Percentiles rank a stretch among this genome's conserved stretches.
Conservation (phyloP, 345 rosid genomes). For the Eutrema yunnanense region DNA sequence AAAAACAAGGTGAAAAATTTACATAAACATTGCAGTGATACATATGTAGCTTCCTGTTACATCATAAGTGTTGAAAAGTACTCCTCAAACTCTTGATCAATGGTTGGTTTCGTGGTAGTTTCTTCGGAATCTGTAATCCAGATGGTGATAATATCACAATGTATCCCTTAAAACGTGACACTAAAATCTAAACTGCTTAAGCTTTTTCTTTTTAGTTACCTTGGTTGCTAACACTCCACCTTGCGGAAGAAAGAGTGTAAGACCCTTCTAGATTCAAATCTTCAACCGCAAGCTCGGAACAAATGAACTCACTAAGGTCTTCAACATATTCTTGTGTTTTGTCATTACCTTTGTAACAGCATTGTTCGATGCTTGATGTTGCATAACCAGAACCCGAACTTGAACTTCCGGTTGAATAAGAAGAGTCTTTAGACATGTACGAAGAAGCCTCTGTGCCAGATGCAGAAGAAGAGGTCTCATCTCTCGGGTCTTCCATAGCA, state of each 20-base stretch:
- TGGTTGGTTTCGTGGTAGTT: slow-evolving; percentile 47
- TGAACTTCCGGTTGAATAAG: slow-evolving; percentile 14
- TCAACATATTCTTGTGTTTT: background rate
- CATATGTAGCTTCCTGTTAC: background rate
- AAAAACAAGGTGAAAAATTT: background rate
- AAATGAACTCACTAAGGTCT: slow-evolving; percentile 10
- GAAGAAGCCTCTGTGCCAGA: background rate
- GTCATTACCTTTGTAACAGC: background rate
- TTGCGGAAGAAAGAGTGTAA: slow-evolving; percentile 13
- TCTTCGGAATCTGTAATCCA: slow-evolving; percentile 6
- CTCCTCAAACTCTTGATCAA: slow-evolving; percentile 87
- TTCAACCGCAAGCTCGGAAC: background rate
- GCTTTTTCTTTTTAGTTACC: background rate
- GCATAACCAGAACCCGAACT: background rate
- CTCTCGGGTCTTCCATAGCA: background rate
- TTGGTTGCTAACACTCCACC: slow-evolving; percentile 19
- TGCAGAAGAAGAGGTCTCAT: slow-evolving; percentile 12
- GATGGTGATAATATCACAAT: background rate
- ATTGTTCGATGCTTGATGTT: slow-evolving; percentile 13
- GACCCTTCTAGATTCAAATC: slow-evolving; percentile 5
- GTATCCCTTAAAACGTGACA: background rate
- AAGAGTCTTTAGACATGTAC: background rate
- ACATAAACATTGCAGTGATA: background rate
- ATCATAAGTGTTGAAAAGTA: slow-evolving; percentile 80
- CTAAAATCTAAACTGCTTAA: background rate